Conservation (phyloP, 257 asterid genomes). For the Jacaranda mimosifolia region DNA sequence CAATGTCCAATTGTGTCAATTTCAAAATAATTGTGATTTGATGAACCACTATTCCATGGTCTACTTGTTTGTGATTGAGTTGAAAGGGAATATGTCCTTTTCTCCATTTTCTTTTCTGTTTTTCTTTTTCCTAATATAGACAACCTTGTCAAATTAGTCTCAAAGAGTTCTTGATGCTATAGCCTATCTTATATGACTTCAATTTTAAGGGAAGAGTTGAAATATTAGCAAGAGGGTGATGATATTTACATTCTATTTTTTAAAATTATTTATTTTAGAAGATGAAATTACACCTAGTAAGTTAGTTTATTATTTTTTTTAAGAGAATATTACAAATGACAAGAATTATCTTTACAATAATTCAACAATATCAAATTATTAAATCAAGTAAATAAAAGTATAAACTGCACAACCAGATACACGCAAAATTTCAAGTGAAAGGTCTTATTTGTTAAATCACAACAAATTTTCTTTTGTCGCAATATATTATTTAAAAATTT, state of each 20-base stretch:
- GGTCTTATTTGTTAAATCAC: too few relatives aligned
- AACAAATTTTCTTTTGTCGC: too few relatives aligned
- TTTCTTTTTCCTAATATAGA: background rate
- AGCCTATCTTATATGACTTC: conserved; percentile 29
- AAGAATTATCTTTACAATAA: too few relatives aligned
- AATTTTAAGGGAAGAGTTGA: conserved; percentile 3
- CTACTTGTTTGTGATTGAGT: conserved; percentile 10
- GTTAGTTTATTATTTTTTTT: too few relatives aligned
- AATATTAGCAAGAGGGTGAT: background rate
- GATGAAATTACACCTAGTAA: too few relatives aligned
- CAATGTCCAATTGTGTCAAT: background rate
- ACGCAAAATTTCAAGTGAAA: too few relatives aligned
- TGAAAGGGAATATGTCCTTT: background rate
- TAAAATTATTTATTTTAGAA: background rate
- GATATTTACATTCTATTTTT: background rate
- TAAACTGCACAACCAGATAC: too few relatives aligned
- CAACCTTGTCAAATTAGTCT: background rate
- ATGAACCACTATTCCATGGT: background rate
- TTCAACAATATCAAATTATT: too few relatives aligned
- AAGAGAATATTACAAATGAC: too few relatives aligned
- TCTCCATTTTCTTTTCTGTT: background rate
- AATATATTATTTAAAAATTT: too few relatives aligned
- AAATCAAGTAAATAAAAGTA: too few relatives aligned
- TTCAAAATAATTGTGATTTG: conserved; percentile 22
- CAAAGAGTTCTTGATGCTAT: background rate